Base-by-base conservation (phyloP, 1,284 basidiomycete genomes). In the Heterobasidion irregulare region DNA sequence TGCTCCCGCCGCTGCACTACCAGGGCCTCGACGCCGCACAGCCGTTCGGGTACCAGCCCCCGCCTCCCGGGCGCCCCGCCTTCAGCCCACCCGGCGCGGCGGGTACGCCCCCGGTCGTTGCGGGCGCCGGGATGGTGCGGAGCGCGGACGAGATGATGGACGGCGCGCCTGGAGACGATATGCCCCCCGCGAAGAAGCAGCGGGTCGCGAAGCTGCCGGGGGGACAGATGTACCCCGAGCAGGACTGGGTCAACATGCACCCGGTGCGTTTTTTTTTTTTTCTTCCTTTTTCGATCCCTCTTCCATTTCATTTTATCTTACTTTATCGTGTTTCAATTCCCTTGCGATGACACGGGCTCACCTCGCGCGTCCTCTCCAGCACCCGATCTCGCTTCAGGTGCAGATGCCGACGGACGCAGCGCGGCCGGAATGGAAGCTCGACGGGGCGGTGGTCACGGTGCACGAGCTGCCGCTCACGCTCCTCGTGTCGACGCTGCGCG, bases 191-290 rank as follows among this genome's bases (percentile, higher is more conserved):
- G 52, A 97, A 95, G 71, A 78, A 91, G 53, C 88, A 90, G 65
- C 83, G 83, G 57, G 81, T 94, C 16, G 86, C 86, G 35, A 93
- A 92, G 68, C 71, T 92, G 47, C 88, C 88, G 2, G 88, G 84
- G 43, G 89, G 89, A 1, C 82, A 84, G 57, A 71, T 88, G 57
- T 94, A 91, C 68, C 79, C 89, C 5, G 92, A 93, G 64, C 76
- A 83, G 56, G 90, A 94, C 67, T 97, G 94, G 94, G 82, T 92
- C 63, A 77, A 76, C 51, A 82, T 92, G 77, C 92, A 97, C 69
- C 91, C 92, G 38, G 85, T 86, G 56, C 71, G 82, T 44, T 32
- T 45, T 49, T 35, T 44, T 43, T 33, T 33, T 32, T 15, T 43
- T 33, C 13, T 36, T 43, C 26, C 13, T 36, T 3, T 47, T 2